Base-by-base conservation (phyloP, 169 alveolate genomes). In the Plasmodium gonderi region DNA sequence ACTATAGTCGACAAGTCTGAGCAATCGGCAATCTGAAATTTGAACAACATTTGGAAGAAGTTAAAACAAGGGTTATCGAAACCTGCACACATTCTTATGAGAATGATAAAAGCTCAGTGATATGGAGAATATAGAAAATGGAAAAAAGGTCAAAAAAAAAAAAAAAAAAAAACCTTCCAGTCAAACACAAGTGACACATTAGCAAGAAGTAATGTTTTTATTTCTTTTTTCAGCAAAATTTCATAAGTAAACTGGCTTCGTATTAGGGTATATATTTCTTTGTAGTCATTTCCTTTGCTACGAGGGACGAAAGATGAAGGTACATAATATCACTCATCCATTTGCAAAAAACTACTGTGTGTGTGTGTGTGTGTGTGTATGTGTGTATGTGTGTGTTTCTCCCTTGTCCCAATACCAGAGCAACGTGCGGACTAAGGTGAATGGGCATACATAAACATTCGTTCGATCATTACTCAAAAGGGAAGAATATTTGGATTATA, bases 211-310 rank as follows among this genome's bases (percentile, higher is more conserved):
- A 85, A 42, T 12, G 83, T 74, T 49, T 75, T 74, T 33, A 85
- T 74, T 49, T 85, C 47, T 74, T 54, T 85, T 74, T 85, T 31
- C 54, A 85, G 42, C 33, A 85, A 23, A 8, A 85, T 67, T 85
- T 85, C 92, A 40, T 74, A 85, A n/a, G 87, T 85, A 47, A 85
- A 85, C 42, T 74, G 67, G 65, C 78, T 75, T 77, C 26, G 64
- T 54, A 85, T 75, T 14, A 74, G 78, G 33, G 87, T 67, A 31
- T 74, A 85, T 74, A 85, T 85, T 47, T 85, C 92, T 72, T 85
- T 85, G 65, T 85, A 85, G 49, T 72, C 67, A 64, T 72, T 85
- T 75, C 92, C 92, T 40, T 85, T 75, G 42, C 92, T 85, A 77
- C 42, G 60, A 81, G 33, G 8, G 78, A 69, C 20, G 33, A 7